Conservation (phyloP, 768 basidiomycete genomes). For the Russula lepida region DNA sequence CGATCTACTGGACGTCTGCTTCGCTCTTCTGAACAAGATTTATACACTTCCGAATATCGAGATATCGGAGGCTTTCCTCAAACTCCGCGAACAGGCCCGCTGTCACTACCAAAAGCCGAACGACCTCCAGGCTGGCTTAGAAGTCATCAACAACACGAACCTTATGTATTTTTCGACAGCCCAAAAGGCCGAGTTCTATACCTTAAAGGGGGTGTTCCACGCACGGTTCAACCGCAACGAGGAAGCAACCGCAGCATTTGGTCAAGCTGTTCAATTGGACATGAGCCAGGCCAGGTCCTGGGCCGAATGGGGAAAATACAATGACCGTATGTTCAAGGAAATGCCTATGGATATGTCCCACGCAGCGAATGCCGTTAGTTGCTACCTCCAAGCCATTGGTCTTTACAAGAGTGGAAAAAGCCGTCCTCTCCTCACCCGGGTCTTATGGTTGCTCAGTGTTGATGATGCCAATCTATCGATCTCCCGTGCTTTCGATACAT, state of each 20-base stretch:
- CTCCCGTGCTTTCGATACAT: conserved; percentile 81
- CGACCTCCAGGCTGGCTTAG: conserved; percentile 87
- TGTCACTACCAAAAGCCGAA: conserved; percentile 96
- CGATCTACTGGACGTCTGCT: conserved; percentile 92
- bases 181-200: conserved; percentile 98
- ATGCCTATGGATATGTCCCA: conserved; percentile 59
- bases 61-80: conserved; percentile 98
- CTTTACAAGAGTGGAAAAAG: conserved; percentile 91
- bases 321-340: conserved; percentile 90
- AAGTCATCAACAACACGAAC: conserved; percentile 99
- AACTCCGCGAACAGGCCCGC: conserved; percentile 95
- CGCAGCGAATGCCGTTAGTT: conserved; percentile 90
- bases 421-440: conserved; percentile 80
- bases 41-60: conserved; percentile 99
- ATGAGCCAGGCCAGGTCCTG: conserved; percentile 93
- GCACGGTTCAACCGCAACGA: conserved; percentile 78
- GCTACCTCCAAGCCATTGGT: conserved; percentile 95
- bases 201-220: conserved; percentile 97
- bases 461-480: conserved; percentile 71
- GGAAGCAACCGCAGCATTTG: conserved; percentile 87
- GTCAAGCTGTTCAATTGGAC: conserved; percentile 93
- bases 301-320: conserved; percentile 97
- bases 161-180: conserved; percentile 90
- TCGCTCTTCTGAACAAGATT: conserved; percentile 89
- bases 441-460: conserved; percentile 93